Evolutionary conservation across 2,329 filamentous ascomycete genomes (phyloP).

Genomic region (Penicillium palitans): DNA sequence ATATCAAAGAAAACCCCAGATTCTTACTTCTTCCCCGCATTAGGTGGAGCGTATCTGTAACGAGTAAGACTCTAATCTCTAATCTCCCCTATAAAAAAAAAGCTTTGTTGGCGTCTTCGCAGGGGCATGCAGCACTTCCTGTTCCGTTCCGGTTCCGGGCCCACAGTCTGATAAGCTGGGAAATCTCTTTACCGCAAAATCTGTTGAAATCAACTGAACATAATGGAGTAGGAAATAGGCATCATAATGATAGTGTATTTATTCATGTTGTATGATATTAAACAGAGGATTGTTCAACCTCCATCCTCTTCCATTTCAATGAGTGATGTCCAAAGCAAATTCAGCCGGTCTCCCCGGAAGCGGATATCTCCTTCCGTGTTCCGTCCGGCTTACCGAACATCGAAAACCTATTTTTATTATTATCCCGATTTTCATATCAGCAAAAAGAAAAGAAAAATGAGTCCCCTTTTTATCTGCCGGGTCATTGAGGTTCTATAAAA

Average conservation of each 20-base stretch:
- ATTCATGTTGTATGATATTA: background rate
- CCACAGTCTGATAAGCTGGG: background rate
- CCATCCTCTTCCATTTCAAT: background rate
- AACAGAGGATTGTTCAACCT: too few relatives aligned
- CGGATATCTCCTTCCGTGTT: background rate
- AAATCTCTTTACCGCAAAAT: background rate
- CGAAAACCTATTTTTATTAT: too few relatives aligned
- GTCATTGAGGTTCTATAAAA: too few relatives aligned
- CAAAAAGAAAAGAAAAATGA: too few relatives aligned
- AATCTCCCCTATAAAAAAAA: background rate
- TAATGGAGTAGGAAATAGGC: background rate
- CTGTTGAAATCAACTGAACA: background rate
- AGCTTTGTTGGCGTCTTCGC: background rate
- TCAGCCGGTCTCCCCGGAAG: background rate
- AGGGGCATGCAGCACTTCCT: background rate
- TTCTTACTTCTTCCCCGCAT: background rate
- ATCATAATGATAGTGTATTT: background rate
- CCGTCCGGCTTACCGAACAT: background rate
- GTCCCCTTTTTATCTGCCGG: too few relatives aligned
- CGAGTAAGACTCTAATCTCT: background rate
- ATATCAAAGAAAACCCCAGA: background rate
- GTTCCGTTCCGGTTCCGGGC: slow-evolving; percentile 1
- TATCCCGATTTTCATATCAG: too few relatives aligned
- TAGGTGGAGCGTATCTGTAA: background rate
- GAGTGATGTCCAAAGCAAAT: background rate